A percentile compares a stretch with the other conserved stretches of the same genome.
phyloP scores from a whole-genome alignment of 1,284 basidiomycete species.

The Moesziomyces aphidis region DNA sequence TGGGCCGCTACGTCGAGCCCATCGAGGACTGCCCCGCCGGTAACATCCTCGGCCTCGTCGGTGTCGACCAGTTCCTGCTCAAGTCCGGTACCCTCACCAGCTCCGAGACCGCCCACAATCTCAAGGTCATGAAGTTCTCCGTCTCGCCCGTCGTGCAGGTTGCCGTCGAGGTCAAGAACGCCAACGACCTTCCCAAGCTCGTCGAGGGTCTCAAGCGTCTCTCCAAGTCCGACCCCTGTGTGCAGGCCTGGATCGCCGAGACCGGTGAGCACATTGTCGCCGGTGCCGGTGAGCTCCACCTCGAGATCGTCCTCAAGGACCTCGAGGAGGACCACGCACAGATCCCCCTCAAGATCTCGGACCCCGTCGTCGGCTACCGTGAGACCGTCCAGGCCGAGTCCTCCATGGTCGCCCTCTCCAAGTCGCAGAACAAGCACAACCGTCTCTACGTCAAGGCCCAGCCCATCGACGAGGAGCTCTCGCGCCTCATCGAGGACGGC shows the following conservation, averaged over 20 bases:
- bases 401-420: constrained; percentile 94
- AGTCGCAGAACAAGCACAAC: constrained; percentile 99
- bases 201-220: constrained; percentile 99
- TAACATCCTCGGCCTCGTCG: constrained; percentile 99
- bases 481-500: constrained; percentile 90
- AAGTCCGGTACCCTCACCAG: constrained; percentile 96
- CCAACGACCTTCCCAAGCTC: constrained; percentile 97
- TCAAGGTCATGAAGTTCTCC: constrained; percentile 93
- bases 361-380: constrained; percentile 97
- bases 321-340: constrained; percentile 99
- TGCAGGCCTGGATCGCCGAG: constrained; percentile 93
- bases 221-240: constrained; percentile 99
- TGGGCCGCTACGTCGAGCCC: constrained; percentile 98
- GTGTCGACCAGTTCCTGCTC: constrained; percentile 99
- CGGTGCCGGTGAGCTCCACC: constrained; percentile 98
- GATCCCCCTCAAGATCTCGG: constrained; percentile 98
- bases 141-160: constrained; percentile 99
- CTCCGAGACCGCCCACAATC: constrained; percentile 99
- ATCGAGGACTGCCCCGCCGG: constrained; percentile 99
- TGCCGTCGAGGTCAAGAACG: constrained; percentile 99
- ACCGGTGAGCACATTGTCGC: constrained; percentile 99
- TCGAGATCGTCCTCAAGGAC: constrained; percentile 99
- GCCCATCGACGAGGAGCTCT: constrained; percentile 94
- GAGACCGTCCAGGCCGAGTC: constrained; percentile 98
- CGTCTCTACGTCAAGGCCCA: constrained; percentile 93